Evolutionary conservation across 1,284 basidiomycete genomes (phyloP), one percentile per base, ranked within the genome.

Genomic region (Xerocomus nothofagi): DNA sequence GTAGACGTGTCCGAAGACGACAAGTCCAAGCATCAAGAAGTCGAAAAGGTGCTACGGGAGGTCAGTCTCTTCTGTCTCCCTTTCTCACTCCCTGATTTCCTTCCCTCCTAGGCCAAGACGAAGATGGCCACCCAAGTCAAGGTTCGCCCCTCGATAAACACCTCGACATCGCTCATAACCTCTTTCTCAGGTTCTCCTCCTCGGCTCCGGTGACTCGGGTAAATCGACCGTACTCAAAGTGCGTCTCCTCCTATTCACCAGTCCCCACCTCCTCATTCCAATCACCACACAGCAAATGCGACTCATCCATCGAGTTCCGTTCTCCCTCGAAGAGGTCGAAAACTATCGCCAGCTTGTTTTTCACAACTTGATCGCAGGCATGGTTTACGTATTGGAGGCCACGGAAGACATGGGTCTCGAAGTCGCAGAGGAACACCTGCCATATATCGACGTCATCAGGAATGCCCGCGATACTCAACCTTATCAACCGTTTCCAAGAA

Each of bases 201-300:
- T 97, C 26, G 94, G 94, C 31, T 94, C 94, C 37, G 94, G 94
- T 31, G 94, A 96, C 65, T 91, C 88, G 27, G 94, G 94, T 38
- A 98, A 98, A 71, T 93, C 90, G 11, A 97, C 94, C 5, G 79
- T 94, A 58, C 79, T 94, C 66, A 93, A 93, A 76, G 88, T 87
- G 49, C 34, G 73, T 58, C 17, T n/a, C 23, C 39, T 10, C 24
- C 26, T 61, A 39, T 61, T 12, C 7, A 3, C n/a, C n/a, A 21
- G 7, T 26, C 29, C 5, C 27, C 20, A 10, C 39, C 18, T 26
- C 40, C 43, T 56, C 33, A 43, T n/a, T 27, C 27, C 11, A 5
- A 11, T 1, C n/a, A 11, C 7, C 18, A 17, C n/a, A 41, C 12
- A 90, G 85, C 90, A 93, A 84, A 93, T 93, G 91, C 85, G 91